Percentiles rank a stretch among this genome's conserved stretches.
phyloP scores from a whole-genome alignment of 2,329 filamentous ascomycete species.

The Didymella pinodella region DNA sequence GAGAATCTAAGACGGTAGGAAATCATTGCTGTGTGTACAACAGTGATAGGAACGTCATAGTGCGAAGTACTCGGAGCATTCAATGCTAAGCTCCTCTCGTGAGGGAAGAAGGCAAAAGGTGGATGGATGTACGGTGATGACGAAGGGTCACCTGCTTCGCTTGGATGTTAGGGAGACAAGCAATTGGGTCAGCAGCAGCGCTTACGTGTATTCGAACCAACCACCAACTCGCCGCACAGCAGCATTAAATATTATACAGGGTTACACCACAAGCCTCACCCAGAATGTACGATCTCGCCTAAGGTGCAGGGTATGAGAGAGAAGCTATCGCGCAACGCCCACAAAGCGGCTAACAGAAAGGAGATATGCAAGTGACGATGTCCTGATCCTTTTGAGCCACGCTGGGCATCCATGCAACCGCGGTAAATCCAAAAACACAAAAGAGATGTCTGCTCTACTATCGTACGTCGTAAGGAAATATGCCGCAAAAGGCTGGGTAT shows the following conservation, averaged over 20 bases:
- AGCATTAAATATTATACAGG: constrained; percentile 46
- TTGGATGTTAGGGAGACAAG: too few species aligned
- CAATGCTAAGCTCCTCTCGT: too few species aligned
- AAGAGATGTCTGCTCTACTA: constrained; percentile 21
- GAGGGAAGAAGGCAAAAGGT: too few species aligned
- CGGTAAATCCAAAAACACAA: constrained; percentile 14
- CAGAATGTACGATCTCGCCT: constrained; percentile 20
- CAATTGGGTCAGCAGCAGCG: not conserved
- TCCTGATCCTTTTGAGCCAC: constrained; percentile 19
- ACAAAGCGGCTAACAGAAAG: constrained; percentile 8
- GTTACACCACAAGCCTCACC: constrained; percentile 7
- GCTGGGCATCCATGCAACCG: constrained; percentile 18
- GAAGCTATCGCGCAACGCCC: constrained; percentile 12
- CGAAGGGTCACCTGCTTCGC: too few species aligned
- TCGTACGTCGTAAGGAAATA: constrained; percentile 23
- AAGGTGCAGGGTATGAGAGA: constrained; percentile 22
- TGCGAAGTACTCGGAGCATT: too few species aligned
- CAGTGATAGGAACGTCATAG: too few species aligned
- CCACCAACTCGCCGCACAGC: constrained; percentile 20
- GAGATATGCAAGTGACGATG: constrained; percentile 20
- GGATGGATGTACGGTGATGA: too few species aligned
- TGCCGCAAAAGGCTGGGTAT: constrained; percentile 17
- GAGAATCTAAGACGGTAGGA: too few species aligned
- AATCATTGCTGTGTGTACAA: too few species aligned
- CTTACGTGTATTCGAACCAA: not conserved